Evolutionary conservation across 805 yeast genomes (phyloP).

Genomic region (Saccharomyces mikatae): DNA sequence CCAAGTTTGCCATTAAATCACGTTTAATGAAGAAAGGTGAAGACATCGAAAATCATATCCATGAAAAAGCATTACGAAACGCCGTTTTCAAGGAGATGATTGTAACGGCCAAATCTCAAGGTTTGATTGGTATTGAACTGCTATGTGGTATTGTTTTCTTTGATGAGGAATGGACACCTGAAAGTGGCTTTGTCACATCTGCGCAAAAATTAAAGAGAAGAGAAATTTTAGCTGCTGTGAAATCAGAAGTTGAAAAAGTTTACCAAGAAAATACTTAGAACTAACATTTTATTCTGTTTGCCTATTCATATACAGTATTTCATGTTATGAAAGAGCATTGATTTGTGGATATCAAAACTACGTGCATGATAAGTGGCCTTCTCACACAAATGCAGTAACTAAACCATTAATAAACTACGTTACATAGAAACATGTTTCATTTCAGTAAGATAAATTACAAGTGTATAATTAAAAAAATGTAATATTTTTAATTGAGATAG

Average conservation of each 20-base stretch:
- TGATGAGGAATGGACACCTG: constrained; percentile 97
- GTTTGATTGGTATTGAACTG: constrained; percentile 79
- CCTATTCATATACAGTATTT: neutral
- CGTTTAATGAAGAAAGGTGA: constrained; percentile 40
- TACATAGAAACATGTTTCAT: neutral
- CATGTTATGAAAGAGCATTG: neutral
- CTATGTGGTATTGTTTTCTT: constrained; percentile 68
- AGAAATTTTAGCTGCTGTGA: constrained; percentile 67
- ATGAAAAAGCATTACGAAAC: constrained; percentile 47
- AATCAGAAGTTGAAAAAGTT: constrained; percentile 58
- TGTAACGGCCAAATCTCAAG: constrained; percentile 71
- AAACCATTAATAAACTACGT: neutral
- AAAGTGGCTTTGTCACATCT: constrained; percentile 84
- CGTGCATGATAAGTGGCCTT: neutral
- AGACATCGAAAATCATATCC: constrained; percentile 41
- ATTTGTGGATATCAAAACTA: neutral
- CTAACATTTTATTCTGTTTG: neutral
- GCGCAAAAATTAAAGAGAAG: constrained; percentile 95
- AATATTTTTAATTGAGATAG: constrained; percentile 32
- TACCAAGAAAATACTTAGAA: constrained; percentile 29
- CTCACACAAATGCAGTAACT: neutral
- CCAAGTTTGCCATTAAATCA: constrained; percentile 49
- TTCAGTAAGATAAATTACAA: neutral
- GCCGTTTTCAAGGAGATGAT: constrained; percentile 53
- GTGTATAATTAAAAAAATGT: neutral